Percentiles rank a stretch among this genome's conserved stretches.
Evolutionary conservation across 169 alveolate genomes (phyloP).

Genomic region (Perkinsus olseni): DNA sequence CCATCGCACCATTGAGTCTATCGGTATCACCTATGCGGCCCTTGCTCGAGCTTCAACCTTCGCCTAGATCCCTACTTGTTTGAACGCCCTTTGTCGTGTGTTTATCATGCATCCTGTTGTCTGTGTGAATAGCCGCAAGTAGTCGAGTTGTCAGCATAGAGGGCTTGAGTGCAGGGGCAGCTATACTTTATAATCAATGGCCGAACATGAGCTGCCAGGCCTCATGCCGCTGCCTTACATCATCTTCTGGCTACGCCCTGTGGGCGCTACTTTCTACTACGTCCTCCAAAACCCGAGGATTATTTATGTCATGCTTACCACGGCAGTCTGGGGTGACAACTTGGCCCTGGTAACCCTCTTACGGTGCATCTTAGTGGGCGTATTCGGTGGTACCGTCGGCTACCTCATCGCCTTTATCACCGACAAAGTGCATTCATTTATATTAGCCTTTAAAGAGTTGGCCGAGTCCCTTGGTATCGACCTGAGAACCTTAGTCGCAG

Average conservation of each 20-base stretch:
- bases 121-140: too few species aligned
- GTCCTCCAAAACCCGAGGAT: background rate
- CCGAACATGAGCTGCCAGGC: background rate
- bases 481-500: background rate
- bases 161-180: too few species aligned
- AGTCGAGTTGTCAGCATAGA: too few species aligned
- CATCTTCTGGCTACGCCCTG: background rate
- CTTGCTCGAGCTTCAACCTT: background rate
- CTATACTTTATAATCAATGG: too few species aligned
- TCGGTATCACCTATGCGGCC: background rate
- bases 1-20: background rate
- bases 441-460: background rate
- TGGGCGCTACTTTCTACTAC: background rate
- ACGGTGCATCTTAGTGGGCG: background rate
- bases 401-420: background rate
- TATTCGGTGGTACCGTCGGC: background rate
- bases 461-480: background rate
- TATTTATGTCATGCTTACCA: background rate
- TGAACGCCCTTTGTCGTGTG: background rate
- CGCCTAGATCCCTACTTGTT: background rate
- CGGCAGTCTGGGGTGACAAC: background rate
- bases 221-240: background rate
- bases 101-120: too few species aligned
- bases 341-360: background rate
- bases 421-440: background rate